Base-by-base conservation (phyloP, 371 early-diverging fungal species). In the Mortierella sp. region DNA sequence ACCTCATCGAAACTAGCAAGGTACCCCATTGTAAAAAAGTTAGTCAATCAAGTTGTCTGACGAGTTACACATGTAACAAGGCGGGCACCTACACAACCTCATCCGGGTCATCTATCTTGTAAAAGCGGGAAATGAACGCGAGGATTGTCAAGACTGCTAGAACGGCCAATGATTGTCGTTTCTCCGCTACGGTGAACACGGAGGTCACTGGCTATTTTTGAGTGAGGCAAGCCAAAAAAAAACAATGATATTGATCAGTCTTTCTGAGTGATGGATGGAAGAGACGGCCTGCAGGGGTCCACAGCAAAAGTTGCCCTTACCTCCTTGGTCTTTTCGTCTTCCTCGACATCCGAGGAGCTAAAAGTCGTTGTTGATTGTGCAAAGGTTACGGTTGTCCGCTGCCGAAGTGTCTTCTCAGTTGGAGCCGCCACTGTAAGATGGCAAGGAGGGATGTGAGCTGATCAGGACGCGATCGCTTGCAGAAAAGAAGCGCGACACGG, bases 1-100 rank as follows among this genome's bases (percentile, higher is more conserved):
- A 98, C 99, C 82, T 99, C 99, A 82, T 91, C 90, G 71, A 89
- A 90, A 2, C 89, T 89, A 62, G 18, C 46, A 18, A 21, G 3
- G 18, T 10, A 38, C 16, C 27, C 27, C 19, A 50, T 4, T 26
- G 31, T 2, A 26, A 27, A 48, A 18, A 24, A 26, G 6, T 42
- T 2, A 59, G 28, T 23, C 24, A 2, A 16, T n/a, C 28, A 19
- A 9, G 34, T 9, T 54, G 63, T 27, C 18, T 41, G 14, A 19
- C 18, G 31, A 21, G 30, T 30, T 6, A 14, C 23, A 49, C 18
- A 53, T 31, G 41, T 14, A 9, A 14, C 39, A 39, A 7, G 39
- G 9, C 14, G 39, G 30, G 18, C 38, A 76, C 87, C 69, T 83
- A 87, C 84, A 92, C 92, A 18, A 92, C 92, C 79, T 92, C 87